Conservation (phyloP, 1,284 basidiomycete species). For the Irpex sp. region DNA sequence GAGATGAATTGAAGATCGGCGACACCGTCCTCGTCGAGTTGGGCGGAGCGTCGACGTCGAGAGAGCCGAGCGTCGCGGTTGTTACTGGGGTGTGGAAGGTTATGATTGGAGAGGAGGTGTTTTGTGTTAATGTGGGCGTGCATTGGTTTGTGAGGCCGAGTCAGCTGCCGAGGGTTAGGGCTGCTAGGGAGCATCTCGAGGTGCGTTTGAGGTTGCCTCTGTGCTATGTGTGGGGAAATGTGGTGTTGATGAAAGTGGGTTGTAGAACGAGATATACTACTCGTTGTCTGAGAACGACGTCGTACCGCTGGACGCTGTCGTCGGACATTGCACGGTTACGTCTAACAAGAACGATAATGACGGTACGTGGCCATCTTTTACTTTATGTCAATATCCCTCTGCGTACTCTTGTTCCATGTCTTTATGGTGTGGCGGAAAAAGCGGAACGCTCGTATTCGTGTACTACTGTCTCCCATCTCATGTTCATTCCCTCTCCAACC, state of each 20-base stretch:
- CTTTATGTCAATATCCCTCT: neutral
- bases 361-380: neutral
- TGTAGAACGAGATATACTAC: conserved; percentile 63
- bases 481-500: no score
- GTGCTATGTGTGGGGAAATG: no score
- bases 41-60: conserved; percentile 30
- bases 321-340: conserved; percentile 46
- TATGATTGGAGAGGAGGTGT: conserved; percentile 19
- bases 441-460: no score
- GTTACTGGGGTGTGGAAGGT: conserved; percentile 64
- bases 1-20: conserved; percentile 40
- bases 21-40: conserved; percentile 55
- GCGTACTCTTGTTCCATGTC: neutral
- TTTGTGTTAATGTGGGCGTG: conserved; percentile 45
- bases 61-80: conserved; percentile 51
- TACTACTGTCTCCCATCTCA: no score
- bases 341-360: conserved; percentile 9
- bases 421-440: no score
- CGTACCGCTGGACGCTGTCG: conserved; percentile 44
- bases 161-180: conserved; percentile 49
- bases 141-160: conserved; percentile 64
- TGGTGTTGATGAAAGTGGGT: neutral
- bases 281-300: conserved; percentile 44
- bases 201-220: no score
- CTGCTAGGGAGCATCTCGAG: conserved; percentile 47